These are phyloP conservation scores for Atkinsonella hypoxylon DNA, from an alignment of 2,329 filamentous ascomycete species.

Conservation along the genomic window DNA sequence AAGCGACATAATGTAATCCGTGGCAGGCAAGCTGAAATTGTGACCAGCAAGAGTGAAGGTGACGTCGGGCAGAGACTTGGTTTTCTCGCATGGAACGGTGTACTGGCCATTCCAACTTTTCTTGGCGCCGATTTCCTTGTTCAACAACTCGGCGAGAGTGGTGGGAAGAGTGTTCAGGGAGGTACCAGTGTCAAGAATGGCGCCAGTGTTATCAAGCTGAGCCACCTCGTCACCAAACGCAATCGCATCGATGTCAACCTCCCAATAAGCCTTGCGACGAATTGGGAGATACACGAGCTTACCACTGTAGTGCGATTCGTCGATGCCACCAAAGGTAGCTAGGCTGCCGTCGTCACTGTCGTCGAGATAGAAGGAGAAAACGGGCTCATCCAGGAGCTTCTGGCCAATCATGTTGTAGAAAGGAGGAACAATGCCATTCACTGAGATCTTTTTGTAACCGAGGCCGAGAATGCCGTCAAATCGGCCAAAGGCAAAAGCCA, in stretches of 20 bases:
- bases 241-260: slow-evolving; percentile 91
- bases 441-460: slow-evolving; percentile 91
- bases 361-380: slow-evolving; percentile 95
- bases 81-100: slow-evolving; percentile 78
- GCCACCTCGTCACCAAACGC: slow-evolving; percentile 76
- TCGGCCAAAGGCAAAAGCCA: slow-evolving; percentile 93
- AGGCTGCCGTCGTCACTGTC: slow-evolving; percentile 65
- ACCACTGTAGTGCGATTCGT: slow-evolving; percentile 69
- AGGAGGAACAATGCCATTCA: slow-evolving; percentile 86
- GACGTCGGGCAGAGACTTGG: slow-evolving; percentile 74
- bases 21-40: slow-evolving; percentile 80
- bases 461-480: slow-evolving; percentile 96
- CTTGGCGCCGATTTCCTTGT: slow-evolving; percentile 95
- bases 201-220: slow-evolving; percentile 86
- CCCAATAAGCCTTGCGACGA: slow-evolving; percentile 98
- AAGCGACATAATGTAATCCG: slow-evolving; percentile 93
- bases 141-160: slow-evolving; percentile 87
- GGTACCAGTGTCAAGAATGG: slow-evolving; percentile 95
- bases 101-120: slow-evolving; percentile 98
- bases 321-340: slow-evolving; percentile 79
- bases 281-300: slow-evolving; percentile 89
- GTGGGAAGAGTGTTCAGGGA: slow-evolving; percentile 92
- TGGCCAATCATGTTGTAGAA: slow-evolving; percentile 96
- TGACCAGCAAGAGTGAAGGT: slow-evolving; percentile 83
- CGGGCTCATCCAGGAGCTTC: slow-evolving; percentile 76